Evolutionary conservation across 768 basidiomycete genomes (phyloP).

Genomic region (Pleurotus pulmonarius): DNA sequence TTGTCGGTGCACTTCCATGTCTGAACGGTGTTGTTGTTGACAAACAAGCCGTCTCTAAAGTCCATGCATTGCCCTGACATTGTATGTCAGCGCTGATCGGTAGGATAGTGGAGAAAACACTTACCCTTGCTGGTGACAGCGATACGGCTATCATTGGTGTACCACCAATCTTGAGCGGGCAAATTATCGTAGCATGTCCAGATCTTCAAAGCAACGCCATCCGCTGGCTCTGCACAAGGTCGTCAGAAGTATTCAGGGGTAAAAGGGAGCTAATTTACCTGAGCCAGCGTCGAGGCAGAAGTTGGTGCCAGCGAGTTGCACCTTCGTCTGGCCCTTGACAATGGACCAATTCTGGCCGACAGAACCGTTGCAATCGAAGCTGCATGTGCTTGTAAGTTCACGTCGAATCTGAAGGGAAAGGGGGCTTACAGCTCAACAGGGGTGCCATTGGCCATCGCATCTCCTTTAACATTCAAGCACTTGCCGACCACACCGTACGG

Average conservation of each 20-base stretch:
- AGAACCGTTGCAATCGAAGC: constrained; percentile 1
- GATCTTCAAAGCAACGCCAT: neutral
- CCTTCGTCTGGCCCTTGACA: neutral
- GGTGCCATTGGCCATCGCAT: neutral
- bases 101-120: neutral
- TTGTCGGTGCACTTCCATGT: neutral
- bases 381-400: neutral
- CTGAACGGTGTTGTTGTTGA: neutral
- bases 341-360: neutral
- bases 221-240: neutral
- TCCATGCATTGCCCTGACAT: neutral
- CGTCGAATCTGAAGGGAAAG: neutral
- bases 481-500: neutral
- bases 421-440: neutral
- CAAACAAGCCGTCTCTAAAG: neutral
- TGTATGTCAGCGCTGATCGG: neutral
- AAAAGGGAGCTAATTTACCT: neutral
- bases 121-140: neutral
- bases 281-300: neutral
- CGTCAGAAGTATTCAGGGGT: neutral
- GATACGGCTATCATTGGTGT: neutral
- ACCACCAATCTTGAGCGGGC: neutral
- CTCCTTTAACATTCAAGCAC: neutral
- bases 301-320: neutral
- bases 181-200: neutral